Evolutionary conservation across 495 filamentous ascomycete genomes (phyloP).

Genomic region (Tuber aestivum): DNA sequence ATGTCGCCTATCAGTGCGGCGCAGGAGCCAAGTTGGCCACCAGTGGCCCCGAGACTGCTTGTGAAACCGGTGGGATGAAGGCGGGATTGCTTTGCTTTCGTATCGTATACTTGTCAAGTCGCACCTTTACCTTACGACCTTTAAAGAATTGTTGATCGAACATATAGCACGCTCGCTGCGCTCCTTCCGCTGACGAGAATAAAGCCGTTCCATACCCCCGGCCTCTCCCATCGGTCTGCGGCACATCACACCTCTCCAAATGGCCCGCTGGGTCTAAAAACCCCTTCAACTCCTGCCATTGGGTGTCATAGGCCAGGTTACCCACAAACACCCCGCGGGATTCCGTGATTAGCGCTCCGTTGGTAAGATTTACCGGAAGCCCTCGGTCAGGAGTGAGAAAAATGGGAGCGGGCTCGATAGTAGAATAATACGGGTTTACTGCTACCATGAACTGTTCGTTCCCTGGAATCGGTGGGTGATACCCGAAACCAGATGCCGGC

Average conservation of each 20-base stretch:
- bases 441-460: background rate
- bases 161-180: conserved; percentile 21
- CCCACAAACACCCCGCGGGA: conserved; percentile 32
- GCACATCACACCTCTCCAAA: conserved; percentile 29
- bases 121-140: conserved; percentile 24
- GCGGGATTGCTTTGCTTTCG: conserved; percentile 5
- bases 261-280: conserved; percentile 18
- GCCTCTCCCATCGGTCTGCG: conserved; percentile 19
- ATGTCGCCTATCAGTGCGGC: background rate
- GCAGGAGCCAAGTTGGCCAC: background rate
- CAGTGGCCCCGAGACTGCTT: background rate
- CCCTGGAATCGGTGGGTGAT: background rate
- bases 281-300: conserved; percentile 34
- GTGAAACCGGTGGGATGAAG: background rate
- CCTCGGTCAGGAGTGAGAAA: conserved; percentile 22
- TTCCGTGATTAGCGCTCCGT: conserved; percentile 33
- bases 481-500: background rate
- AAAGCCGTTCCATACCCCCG: conserved; percentile 32
- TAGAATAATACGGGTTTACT: background rate
- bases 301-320: conserved; percentile 27
- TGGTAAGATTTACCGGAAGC: conserved; percentile 31
- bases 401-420: conserved; percentile 14
- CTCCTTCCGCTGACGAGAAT: conserved; percentile 25
- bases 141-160: conserved; percentile 31
- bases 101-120: conserved; percentile 19